Evolutionary conservation across 1,139 yeast genomes (phyloP), one percentile per base, ranked within the genome.

Genomic region (Kurtzmaniella quercitrusa): DNA sequence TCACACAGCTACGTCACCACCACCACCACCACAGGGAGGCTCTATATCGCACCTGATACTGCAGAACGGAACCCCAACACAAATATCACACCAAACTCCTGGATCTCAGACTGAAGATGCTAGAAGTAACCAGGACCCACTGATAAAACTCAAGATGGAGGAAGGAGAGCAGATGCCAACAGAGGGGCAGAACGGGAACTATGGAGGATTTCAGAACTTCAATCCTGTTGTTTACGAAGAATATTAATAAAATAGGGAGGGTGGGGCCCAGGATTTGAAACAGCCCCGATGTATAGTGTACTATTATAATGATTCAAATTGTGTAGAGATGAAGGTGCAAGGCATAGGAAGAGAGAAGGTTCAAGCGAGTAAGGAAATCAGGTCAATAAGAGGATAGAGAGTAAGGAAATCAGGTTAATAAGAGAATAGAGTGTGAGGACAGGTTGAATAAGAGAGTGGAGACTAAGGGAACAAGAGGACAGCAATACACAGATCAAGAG

Each of bases 11-110:
- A 41, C 39, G 11, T 44, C 42, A 10, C 47, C 37, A 33, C 47
- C 37, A 33, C 44, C 46, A 10, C 51, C 52, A 17, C 56, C 45
- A 34, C 57, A 51, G 36, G 37, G 52, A 39, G 46, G 48, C 3
- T 14, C 36, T 12, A 31, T 31, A 14, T 31, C 36, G 16, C 36
- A 31, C 10, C 36, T 15, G 14, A 31, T 31, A 4, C 36, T 31
- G 36, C 36, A 31, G 14, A 31, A 31, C 18, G 36, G 36, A 15
- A 31, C 36, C 14, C 36, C 36, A 14, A 3, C 18, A 3, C 36
- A 31, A 31, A 31, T 31, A 14, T 31, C 36, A 31, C 36, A 31
- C 18, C 36, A 31, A 16, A 18, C 37, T 27, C 31, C 31, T 27
- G 31, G 31, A 34, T 34, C 37, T 11, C 37, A 18, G 12, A 37